Conservation (phyloP, 257 asterid genomes). For the Capsicum rhomboideum region DNA sequence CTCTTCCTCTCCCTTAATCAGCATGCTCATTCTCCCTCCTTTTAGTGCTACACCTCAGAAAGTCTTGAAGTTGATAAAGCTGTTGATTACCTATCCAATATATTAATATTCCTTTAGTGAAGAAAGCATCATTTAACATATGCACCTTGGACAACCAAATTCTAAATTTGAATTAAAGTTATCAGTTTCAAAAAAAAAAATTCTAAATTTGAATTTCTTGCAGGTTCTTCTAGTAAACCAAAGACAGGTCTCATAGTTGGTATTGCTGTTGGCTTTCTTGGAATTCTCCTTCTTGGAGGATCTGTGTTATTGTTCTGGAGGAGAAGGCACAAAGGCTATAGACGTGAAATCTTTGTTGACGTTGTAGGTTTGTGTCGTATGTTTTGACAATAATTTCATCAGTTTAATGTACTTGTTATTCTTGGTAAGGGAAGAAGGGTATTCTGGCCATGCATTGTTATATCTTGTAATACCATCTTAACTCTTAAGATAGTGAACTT, state of each 20-base stretch:
- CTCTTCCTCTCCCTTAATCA: neutral
- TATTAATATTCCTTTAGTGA: neutral
- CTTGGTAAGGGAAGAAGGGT: neutral
- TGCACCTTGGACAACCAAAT: neutral
- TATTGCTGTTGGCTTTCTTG: slow-evolving; percentile 48
- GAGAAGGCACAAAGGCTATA: slow-evolving; percentile 48
- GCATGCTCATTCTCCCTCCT: neutral
- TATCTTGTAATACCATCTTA: neutral
- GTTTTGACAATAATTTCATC: neutral
- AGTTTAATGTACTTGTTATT: neutral
- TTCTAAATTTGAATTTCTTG: neutral
- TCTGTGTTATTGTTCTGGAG: slow-evolving; percentile 48
- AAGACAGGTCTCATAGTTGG: slow-evolving; percentile 63
- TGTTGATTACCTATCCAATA: neutral
- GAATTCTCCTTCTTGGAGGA: slow-evolving; percentile 51
- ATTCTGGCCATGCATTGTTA: neutral
- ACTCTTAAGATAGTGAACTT: neutral
- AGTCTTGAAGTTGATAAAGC: neutral
- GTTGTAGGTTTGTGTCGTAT: slow-evolving; percentile 63
- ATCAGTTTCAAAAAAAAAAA: too few relatives aligned
- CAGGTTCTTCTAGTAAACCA: slow-evolving; percentile 63
- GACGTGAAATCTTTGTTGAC: slow-evolving; percentile 75
- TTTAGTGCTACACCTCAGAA: neutral
- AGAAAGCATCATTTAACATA: neutral
- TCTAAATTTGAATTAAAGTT: neutral